A percentile compares a stretch with the other conserved stretches of the same genome.
Conservation (phyloP, 176 grass and related monocot genomes). For the Eleusine indica region DNA sequence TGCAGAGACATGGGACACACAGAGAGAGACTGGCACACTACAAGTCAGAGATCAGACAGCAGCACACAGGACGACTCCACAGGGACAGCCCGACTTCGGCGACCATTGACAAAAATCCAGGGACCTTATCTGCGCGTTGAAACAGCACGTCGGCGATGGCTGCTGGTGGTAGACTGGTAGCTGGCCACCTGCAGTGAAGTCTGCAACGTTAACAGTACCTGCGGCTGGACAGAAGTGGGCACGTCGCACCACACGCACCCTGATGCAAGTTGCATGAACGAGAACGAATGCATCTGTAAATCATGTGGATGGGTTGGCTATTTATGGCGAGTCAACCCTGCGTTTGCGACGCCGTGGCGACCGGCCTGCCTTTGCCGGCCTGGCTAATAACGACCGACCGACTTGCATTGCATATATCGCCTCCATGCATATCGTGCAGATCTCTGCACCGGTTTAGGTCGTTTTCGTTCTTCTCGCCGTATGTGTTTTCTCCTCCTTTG, state of each 20-base stretch:
- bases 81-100: constrained; percentile 31
- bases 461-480: constrained; percentile 15
- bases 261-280: constrained; percentile 11
- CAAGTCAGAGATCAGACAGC: background rate
- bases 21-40: background rate
- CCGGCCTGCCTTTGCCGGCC: background rate
- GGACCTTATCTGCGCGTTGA: background rate
- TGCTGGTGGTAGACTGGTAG: background rate
- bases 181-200: background rate
- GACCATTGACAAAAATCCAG: constrained; percentile 38
- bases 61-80: background rate
- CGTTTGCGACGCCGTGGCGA: background rate
- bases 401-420: background rate
- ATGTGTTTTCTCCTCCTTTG: too few relatives aligned
- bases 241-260: background rate
- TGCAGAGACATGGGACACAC: background rate
- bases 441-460: constrained; percentile 24
- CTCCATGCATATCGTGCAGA: background rate
- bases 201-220: background rate
- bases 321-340: constrained; percentile 36
- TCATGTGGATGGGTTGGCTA: constrained; percentile 21
- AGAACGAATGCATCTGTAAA: too few relatives aligned
- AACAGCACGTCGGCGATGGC: background rate
- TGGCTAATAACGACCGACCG: too few relatives aligned
- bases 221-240: constrained; percentile 1